A percentile compares a stretch with the other conserved stretches of the same genome.
phyloP scores from a whole-genome alignment of 768 basidiomycete genomes.

The Auriculariales sp. region DNA sequence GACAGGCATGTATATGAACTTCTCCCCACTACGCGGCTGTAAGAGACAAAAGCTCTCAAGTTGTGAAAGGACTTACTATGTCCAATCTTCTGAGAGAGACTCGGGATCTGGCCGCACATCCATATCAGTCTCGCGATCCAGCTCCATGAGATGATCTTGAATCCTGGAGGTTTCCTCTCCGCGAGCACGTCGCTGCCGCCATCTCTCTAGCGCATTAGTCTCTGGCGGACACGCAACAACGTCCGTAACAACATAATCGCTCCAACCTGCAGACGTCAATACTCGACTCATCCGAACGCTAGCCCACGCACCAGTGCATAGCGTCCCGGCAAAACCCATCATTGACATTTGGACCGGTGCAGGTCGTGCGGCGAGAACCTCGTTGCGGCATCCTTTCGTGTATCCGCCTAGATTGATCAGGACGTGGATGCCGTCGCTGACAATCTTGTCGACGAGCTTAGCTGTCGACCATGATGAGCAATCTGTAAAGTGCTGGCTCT shows the following conservation, averaged over 20 bases:
- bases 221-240: constrained; percentile 28
- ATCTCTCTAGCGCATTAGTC: constrained; percentile 19
- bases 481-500: constrained; percentile 25
- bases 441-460: constrained; percentile 24
- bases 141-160: constrained; percentile 11
- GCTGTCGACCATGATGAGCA: constrained; percentile 3
- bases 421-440: constrained; percentile 30
- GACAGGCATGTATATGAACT: constrained; percentile 33
- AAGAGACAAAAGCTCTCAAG: neutral
- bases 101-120: constrained; percentile 29
- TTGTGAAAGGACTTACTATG: constrained; percentile 23
- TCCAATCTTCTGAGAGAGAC: constrained; percentile 21
- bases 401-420: constrained; percentile 34
- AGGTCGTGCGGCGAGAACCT: constrained; percentile 35
- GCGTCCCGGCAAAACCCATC: constrained; percentile 37
- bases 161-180: constrained; percentile 4
- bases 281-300: neutral
- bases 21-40: constrained; percentile 21
- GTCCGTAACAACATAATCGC: constrained; percentile 33
- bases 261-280: constrained; percentile 22
- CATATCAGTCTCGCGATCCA: constrained; percentile 17
- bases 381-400: constrained; percentile 37
- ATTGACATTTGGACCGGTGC: constrained; percentile 33
- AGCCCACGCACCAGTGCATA: constrained; percentile 20
- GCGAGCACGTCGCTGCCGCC: constrained; percentile 8